Evolutionary conservation across 176 grass and related monocot species (phyloP), one percentile per base, ranked within the genome.

Genomic region (Aegilops bicornis): DNA sequence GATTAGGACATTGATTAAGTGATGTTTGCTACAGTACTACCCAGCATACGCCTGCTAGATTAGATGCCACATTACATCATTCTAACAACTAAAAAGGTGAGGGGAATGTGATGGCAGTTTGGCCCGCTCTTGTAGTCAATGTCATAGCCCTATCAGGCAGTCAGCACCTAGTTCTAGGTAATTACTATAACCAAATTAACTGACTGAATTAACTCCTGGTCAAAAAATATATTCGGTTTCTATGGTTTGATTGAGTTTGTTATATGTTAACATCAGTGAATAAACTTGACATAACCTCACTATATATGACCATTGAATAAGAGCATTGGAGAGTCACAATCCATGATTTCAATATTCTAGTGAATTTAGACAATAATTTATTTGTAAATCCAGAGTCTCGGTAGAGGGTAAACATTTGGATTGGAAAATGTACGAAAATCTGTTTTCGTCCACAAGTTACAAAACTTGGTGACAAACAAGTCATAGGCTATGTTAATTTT

Each of bases 21-120:
- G 47, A 48, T 61, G 69, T 80, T 78, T 36, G 27, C 54, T 13
- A 7, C 48, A 30, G 20, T 75, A 65, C 36, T 75, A 65, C 36
- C 33, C 67, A n/a, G 45, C 13, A 4, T 43, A 29, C 39, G 20
- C 62, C n/a, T 76, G 42, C 30, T 10, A 25, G 71, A 25, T 75
- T 76, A 76, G 69, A 72, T 72, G 69, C 20, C 40, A 12, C 69
- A 76, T 87, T 58, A 67, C 66, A 82, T 82, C 66, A 32, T 70
- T 40, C 62, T 60, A 33, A 67, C 37, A 70, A 69, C 31, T 42
- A 29, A 16, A 22, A 60, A 68, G 64, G 25, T 15, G 29, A 40
- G 23, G 35, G 76, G 45, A 61, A 61, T 85, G 69, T 47, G 82
- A 69, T 29, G 82, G 25, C 83, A 29, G 77, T 85, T 85, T 73